phyloP scores from a whole-genome alignment of 1,139 yeast species.

The Meyerozyma elateridarum region DNA sequence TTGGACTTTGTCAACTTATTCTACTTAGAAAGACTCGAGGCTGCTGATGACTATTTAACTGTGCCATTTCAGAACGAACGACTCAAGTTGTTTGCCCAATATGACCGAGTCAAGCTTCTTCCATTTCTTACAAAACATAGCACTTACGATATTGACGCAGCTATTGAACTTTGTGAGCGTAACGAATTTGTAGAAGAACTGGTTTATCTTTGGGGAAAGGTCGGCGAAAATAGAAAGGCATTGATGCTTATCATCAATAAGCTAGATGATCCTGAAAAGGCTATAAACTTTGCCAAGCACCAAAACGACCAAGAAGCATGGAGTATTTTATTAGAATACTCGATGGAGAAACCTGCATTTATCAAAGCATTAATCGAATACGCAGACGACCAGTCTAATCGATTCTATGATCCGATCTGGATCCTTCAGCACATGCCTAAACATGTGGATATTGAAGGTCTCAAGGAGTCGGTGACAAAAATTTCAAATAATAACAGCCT shows the following conservation, averaged over 20 bases:
- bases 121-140: constrained; percentile 47
- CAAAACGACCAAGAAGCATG: constrained; percentile 75
- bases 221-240: constrained; percentile 78
- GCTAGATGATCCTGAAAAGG: constrained; percentile 72
- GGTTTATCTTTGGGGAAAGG: constrained; percentile 75
- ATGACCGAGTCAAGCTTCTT: constrained; percentile 48
- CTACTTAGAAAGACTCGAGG: constrained; percentile 50
- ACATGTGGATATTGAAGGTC: constrained; percentile 58
- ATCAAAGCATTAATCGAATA: constrained; percentile 69
- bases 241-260: constrained; percentile 70
- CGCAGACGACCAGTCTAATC: constrained; percentile 51
- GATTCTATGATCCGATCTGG: constrained; percentile 60
- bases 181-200: constrained; percentile 58
- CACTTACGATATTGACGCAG: constrained; percentile 65
- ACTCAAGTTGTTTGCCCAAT: constrained; percentile 60
- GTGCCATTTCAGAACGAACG: constrained; percentile 62
- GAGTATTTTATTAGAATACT: constrained; percentile 67
- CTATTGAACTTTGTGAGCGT: constrained; percentile 59
- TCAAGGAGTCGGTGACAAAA: constrained; percentile 55
- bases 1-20: constrained; percentile 57
- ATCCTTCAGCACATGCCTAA: constrained; percentile 64
- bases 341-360: constrained; percentile 68
- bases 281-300: constrained; percentile 73
- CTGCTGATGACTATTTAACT: constrained; percentile 50
- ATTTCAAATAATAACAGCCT: constrained; percentile 66